phyloP scores from a whole-genome alignment of 2,329 filamentous ascomycete species.

The Pseudopithomyces maydicus region DNA sequence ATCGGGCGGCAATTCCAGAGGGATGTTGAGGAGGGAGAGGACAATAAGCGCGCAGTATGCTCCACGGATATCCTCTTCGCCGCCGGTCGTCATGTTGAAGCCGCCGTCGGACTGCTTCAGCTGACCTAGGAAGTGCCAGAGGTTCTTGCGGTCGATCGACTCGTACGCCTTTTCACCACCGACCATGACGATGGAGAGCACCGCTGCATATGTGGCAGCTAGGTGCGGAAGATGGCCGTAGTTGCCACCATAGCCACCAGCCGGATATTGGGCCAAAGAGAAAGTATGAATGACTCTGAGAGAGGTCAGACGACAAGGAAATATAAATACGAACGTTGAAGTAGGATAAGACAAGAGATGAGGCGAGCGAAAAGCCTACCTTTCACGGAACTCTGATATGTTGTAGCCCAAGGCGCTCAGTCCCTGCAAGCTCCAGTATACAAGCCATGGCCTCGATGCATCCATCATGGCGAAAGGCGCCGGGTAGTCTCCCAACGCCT shows the following conservation, averaged over 20 bases:
- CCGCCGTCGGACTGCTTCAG: conserved; percentile 88
- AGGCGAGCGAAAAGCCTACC: conserved; percentile 47
- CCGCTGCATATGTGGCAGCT: conserved; percentile 83
- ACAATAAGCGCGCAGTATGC: conserved; percentile 90
- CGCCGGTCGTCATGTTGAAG: conserved; percentile 84
- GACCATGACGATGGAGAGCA: conserved; percentile 79
- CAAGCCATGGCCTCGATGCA: conserved; percentile 88
- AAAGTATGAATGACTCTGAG: conserved; percentile 72
- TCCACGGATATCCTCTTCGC: conserved; percentile 91
- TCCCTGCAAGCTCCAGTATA: conserved; percentile 88
- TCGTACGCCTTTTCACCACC: conserved; percentile 75
- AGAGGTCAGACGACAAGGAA: conserved; percentile 16
- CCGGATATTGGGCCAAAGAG: conserved; percentile 77
- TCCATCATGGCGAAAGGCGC: conserved; percentile 75
- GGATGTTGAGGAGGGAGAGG: conserved; percentile 81
- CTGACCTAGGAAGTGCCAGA: conserved; percentile 89
- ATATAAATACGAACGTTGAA: not conserved
- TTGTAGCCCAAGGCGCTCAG: conserved; percentile 80
- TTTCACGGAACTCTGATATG: conserved; percentile 65
- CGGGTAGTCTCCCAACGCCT: conserved; percentile 65
- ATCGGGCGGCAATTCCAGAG: conserved; percentile 75
- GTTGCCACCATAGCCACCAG: conserved; percentile 91
- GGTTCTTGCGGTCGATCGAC: conserved; percentile 76
- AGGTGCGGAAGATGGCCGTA: conserved; percentile 88
- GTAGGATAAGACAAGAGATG: not conserved